Evolutionary conservation across 106 monocot species (phyloP).

Genomic region (Platanthera zijinensis): DNA sequence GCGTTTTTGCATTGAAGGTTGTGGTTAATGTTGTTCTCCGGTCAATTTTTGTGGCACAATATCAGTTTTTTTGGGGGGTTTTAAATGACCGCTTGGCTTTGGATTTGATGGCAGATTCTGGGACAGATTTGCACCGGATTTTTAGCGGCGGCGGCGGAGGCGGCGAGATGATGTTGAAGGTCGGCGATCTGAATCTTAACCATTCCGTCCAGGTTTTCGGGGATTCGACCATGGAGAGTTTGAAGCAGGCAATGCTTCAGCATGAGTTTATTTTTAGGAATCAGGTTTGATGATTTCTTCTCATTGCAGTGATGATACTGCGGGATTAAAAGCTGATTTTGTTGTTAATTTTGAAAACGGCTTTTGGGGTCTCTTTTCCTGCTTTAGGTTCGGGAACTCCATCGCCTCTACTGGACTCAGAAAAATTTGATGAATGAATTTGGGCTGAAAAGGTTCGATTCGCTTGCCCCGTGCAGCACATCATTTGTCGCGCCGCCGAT

Average conservation of each 20-base stretch:
- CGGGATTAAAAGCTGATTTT: not conserved
- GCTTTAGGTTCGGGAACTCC: slow-evolving; percentile 57
- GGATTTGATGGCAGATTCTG: slow-evolving; percentile 2
- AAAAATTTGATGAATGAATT: slow-evolving; percentile 44
- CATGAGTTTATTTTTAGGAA: slow-evolving; percentile 46
- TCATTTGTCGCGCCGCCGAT: too few species aligned
- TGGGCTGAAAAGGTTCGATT: slow-evolving; percentile 4
- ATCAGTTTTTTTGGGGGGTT: not conserved
- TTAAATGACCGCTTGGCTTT: not conserved
- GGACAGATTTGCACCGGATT: not conserved
- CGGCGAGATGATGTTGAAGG: slow-evolving; percentile 15
- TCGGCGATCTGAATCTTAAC: slow-evolving; percentile 29
- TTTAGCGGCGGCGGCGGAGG: not conserved
- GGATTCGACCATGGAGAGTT: slow-evolving; percentile 28
- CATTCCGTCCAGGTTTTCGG: slow-evolving; percentile 7
- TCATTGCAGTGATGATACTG: not conserved
- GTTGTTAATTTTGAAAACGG: not conserved
- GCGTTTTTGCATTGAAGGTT: not conserved
- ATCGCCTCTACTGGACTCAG: slow-evolving; percentile 75
- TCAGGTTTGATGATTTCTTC: slow-evolving; percentile 29
- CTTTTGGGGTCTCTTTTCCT: not conserved
- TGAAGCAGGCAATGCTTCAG: slow-evolving; percentile 51
- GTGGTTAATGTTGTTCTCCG: not conserved
- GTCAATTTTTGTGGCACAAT: not conserved
- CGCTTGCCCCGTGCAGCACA: not conserved